Evolutionary conservation across 148 eudicot species (phyloP), one percentile per base, ranked within the genome.

Genomic region (Rhododendron molle): DNA sequence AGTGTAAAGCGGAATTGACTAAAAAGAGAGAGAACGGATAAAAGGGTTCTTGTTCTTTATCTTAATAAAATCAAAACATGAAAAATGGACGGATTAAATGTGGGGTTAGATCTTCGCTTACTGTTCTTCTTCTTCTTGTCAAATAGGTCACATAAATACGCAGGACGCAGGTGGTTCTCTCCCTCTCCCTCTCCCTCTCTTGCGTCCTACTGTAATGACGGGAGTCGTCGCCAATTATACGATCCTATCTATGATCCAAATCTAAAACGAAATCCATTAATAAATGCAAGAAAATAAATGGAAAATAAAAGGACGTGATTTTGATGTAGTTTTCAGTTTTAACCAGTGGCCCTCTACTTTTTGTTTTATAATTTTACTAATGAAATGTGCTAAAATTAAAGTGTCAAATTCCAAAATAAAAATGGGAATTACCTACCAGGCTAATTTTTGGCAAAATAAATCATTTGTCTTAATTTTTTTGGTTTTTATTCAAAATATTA

Each of bases 191-290:
- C 49, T 26, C 72, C 3, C 72, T 7, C 76, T 60, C 83, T 81
- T 26, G 76, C 26, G n/a, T 43, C 56, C 65, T 16, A 43, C 84
- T 65, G 84, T 16, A 49, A 13, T 14, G 69, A 38, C 76, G 58
- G 56, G 74, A 82, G 84, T 82, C 84, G 26, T 65, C 84, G 7
- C 46, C 52, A 76, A 76, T 76, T 82, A 14, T 30, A n/a, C 40
- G 84, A 82, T 65, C 84, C 34, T 65, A 67, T 20, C 12, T 69
- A 28, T 13, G 32, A 69, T 69, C 74, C 36, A 28, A 69, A 76
- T 76, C 84, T 40, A 82, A 78, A 34, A 15, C 38, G 16, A 72
- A 72, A 72, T 30, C 79, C 38, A 38, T 38, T 7, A 76, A 36
- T 34, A 38, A 76, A 76, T 20, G 21, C 7, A 34, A 71, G 34